phyloP scores from a whole-genome alignment of 129 eudicot species.

The Silybum marianum region DNA sequence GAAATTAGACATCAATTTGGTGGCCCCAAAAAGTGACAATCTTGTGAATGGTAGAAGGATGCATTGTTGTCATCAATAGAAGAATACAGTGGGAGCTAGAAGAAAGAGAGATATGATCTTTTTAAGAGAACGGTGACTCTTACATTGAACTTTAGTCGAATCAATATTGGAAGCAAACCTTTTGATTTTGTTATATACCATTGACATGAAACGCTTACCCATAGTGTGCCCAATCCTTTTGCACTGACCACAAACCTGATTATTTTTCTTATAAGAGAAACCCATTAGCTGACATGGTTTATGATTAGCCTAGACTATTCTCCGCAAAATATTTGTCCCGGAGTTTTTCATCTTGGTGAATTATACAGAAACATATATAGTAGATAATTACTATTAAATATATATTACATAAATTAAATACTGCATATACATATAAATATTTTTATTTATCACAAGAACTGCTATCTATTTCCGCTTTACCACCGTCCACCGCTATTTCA shows the following conservation, averaged over 20 bases:
- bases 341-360: neutral
- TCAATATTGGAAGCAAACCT: slow-evolving; percentile 1
- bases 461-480: neutral
- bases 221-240: neutral
- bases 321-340: neutral
- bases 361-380: neutral
- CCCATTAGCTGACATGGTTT: neutral
- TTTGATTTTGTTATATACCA: neutral
- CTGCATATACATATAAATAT: neutral
- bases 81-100: neutral
- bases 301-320: neutral
- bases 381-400: neutral
- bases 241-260: neutral
- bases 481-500: neutral
- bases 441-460: neutral
- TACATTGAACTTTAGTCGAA: neutral
- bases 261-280: neutral
- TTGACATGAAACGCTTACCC: neutral
- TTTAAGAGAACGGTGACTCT: neutral
- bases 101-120: neutral
- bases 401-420: neutral
- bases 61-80: neutral
- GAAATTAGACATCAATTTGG: neutral
- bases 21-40: neutral
- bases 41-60: neutral